Evolutionary conservation across 352 stramenopile species (phyloP).

Genomic region (Globisporangium takayamanum): DNA sequence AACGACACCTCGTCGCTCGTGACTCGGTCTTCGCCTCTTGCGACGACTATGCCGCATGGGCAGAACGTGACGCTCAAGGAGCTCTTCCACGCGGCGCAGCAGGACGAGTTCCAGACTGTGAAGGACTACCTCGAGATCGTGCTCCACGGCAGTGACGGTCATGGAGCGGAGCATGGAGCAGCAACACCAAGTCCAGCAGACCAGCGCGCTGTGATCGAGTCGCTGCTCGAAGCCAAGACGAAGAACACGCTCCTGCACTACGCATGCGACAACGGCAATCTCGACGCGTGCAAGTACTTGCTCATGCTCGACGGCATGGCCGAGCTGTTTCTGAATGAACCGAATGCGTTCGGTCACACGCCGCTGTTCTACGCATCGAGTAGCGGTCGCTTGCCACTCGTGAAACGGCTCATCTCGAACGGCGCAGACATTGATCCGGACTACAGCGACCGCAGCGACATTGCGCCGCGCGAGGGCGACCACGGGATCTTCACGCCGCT

Average conservation of each 20-base stretch:
- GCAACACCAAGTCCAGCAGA: neutral
- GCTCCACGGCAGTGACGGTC: constrained; percentile 27
- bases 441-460: constrained; percentile 53
- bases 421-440: constrained; percentile 79
- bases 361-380: constrained; percentile 75
- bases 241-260: constrained; percentile 76
- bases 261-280: constrained; percentile 75
- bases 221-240: constrained; percentile 55
- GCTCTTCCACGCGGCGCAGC: constrained; percentile 59
- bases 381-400: constrained; percentile 57
- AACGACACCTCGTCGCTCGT: neutral
- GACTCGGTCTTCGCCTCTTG: too few species aligned
- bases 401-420: constrained; percentile 85
- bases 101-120: constrained; percentile 60
- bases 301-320: constrained; percentile 66
- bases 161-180: neutral
- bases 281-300: constrained; percentile 76
- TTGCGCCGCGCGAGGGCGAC: constrained; percentile 47
- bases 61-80: constrained; percentile 44
- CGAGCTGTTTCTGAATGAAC: constrained; percentile 59
- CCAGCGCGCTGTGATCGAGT: constrained; percentile 19
- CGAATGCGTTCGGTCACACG: constrained; percentile 71
- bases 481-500: constrained; percentile 70
- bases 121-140: constrained; percentile 50
- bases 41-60: neutral